A percentile compares a stretch with the other conserved stretches of the same genome.
Evolutionary conservation across 106 monocot species (phyloP).

Genomic region (Phalaenopsis aphrodite): DNA sequence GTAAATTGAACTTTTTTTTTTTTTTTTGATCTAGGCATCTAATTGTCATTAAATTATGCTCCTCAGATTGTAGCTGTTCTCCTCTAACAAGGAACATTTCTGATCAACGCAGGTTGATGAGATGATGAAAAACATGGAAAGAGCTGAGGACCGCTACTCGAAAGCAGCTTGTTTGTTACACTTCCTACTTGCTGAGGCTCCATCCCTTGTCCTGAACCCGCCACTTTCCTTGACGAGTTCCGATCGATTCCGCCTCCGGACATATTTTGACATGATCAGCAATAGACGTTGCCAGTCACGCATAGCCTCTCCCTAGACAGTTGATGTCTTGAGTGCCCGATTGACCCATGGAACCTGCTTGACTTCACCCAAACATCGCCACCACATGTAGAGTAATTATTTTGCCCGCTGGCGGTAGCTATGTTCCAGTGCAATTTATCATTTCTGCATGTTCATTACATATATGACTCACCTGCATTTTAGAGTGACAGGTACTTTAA

Average conservation of each 20-base stretch:
- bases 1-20: neutral
- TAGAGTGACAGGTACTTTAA: neutral
- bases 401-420: neutral
- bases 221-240: constrained; percentile 54
- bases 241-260: constrained; percentile 37
- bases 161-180: constrained; percentile 41
- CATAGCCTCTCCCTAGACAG: constrained; percentile 7
- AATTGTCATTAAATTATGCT: neutral
- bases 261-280: constrained; percentile 68
- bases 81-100: too few relatives aligned
- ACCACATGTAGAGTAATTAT: neutral
- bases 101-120: constrained; percentile 58
- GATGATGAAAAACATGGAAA: constrained; percentile 59
- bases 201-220: constrained; percentile 52
- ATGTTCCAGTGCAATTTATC: neutral
- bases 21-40: neutral
- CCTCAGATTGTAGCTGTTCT: neutral
- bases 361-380: neutral
- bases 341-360: neutral
- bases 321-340: neutral
- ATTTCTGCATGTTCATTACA: neutral
- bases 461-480: neutral
- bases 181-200: constrained; percentile 76
- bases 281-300: constrained; percentile 53
- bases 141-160: constrained; percentile 44